Evolutionary conservation across 106 monocot species (phyloP), one percentile per base, ranked within the genome.

Genomic region (Dendrobium officinale): DNA sequence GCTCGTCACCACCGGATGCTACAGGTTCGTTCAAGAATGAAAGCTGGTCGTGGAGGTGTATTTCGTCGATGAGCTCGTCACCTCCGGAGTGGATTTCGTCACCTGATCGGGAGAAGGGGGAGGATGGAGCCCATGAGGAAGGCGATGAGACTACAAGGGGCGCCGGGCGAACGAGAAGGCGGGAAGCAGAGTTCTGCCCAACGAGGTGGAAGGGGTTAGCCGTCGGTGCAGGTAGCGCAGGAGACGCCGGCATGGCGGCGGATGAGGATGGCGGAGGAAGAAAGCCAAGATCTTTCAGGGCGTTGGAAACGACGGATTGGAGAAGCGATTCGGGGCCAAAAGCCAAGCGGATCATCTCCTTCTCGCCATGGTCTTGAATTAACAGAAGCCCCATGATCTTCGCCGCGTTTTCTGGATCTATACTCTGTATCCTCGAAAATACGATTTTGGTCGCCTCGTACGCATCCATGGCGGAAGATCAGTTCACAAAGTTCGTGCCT

Each of bases 311-410:
- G 72, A 95, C 82, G n/a, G 92, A 90, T 31, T 89, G 89, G 67
- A 95, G 84, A 6, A 92, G 87, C 0, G 92, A 47, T 78, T 95
- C 95, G 4, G 95, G 95, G 78, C 95, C 95, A 75, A 95, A 95
- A 76, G 95, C 95, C 37, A 95, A 77, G 73, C 95, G 90, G 43
- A 95, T 95, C 95, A 95, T 91, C 90, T 95, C 95, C 90, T 95
- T 95, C 83, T 95, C 95, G 76, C 95, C 95, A 79, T 95, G 88
- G 82, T 95, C 95, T 70, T 95, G 95, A 47, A 92, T 85, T 9
- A 95, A 83, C 4, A 95, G 86, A 4, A 92, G 83, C 11, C 95
- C 92, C 95, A 95, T 95, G 86, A 95, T 92, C 87, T 95, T 92
- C 73, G 81, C 77, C 33, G 92, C 95, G 86, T 95, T 90, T n/a